phyloP scores from a whole-genome alignment of 1,284 basidiomycete genomes.

The Malassezia vespertilionis region DNA sequence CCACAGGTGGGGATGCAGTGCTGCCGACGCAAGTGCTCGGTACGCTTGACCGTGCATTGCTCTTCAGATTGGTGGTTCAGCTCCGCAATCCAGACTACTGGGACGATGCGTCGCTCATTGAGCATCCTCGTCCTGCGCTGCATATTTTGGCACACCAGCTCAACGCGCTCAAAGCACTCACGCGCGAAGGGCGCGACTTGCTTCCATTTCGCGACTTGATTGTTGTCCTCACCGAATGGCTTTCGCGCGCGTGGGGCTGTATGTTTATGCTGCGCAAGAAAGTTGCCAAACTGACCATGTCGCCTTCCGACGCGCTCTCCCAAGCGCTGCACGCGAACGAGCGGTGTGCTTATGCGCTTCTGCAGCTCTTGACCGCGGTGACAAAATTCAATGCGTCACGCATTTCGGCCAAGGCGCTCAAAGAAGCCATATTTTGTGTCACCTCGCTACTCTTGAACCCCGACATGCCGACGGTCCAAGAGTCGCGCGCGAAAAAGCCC shows the following conservation, averaged over 20 bases:
- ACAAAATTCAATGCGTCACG: constrained; percentile 41
- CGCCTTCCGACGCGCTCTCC: neutral
- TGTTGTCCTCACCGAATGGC: constrained; percentile 26
- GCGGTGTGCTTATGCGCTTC: constrained; percentile 24
- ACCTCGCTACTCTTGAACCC: constrained; percentile 1
- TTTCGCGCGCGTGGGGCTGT: constrained; percentile 28
- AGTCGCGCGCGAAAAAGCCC: neutral
- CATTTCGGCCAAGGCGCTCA: constrained; percentile 4
- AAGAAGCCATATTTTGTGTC: constrained; percentile 1
- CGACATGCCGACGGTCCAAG: too few relatives aligned
- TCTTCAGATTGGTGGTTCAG: constrained; percentile 31
- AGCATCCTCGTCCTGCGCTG: constrained; percentile 13
- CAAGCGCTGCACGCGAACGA: constrained; percentile 18
- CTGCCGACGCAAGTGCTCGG: constrained; percentile 8
- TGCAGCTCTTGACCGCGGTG: constrained; percentile 33
- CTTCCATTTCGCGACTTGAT: constrained; percentile 34
- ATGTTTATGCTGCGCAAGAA: constrained; percentile 26
- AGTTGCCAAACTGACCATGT: constrained; percentile 12
- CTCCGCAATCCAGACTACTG: constrained; percentile 14
- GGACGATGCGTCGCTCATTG: constrained; percentile 19
- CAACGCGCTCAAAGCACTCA: constrained; percentile 33
- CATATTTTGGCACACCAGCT: constrained; percentile 30
- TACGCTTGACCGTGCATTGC: constrained; percentile 30
- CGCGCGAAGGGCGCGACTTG: constrained; percentile 38
- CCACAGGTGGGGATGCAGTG: constrained; percentile 1